Evolutionary conservation across 768 basidiomycete species (phyloP).

Genomic region (Suillus subalutaceus): DNA sequence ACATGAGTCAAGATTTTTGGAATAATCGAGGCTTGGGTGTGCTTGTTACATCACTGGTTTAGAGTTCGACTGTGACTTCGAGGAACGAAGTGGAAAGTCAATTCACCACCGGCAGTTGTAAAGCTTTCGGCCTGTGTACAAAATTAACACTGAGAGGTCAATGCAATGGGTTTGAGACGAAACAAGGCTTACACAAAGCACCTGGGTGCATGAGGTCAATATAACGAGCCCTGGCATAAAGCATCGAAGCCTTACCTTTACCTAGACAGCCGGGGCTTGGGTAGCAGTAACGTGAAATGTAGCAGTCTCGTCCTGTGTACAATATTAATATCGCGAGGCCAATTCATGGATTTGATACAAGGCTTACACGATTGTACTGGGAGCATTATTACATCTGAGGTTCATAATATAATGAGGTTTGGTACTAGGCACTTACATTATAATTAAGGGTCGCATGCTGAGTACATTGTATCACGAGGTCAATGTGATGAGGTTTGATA

Average conservation of each 20-base stretch:
- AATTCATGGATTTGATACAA: neutral
- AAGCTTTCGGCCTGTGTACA: neutral
- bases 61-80: neutral
- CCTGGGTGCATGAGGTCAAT: neutral
- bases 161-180: neutral
- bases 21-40: too few species aligned
- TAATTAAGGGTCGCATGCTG: too few species aligned
- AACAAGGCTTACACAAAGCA: neutral
- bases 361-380: neutral
- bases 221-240: neutral
- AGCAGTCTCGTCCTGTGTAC: neutral
- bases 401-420: too few species aligned
- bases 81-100: too few species aligned
- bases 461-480: neutral
- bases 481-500: too few species aligned
- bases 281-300: accelerated
- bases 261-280: neutral
- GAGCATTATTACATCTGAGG: too few species aligned
- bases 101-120: too few species aligned
- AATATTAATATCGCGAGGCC: neutral
- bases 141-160: neutral
- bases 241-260: neutral
- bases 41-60: neutral
- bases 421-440: too few species aligned
- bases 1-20: too few species aligned